phyloP scores from a whole-genome alignment of 225 moss, liverwort and hornwort species.

The Anthoceros angustus region DNA sequence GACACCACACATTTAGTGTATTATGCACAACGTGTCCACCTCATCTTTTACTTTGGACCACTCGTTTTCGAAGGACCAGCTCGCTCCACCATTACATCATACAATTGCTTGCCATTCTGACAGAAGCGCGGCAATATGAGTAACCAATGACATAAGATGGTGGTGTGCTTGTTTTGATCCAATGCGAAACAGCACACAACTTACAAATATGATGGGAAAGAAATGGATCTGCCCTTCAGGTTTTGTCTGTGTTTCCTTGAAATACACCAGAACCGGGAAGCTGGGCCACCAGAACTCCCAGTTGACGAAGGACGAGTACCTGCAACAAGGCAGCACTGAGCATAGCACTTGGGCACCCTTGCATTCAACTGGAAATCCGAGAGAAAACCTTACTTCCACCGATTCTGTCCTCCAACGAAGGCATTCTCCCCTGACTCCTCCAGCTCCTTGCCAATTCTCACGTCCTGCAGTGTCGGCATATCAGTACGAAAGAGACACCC shows the following conservation, averaged over 20 bases:
- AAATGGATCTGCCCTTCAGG: conserved; percentile 91
- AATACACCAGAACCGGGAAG: conserved; percentile 73
- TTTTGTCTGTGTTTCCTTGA: conserved; percentile 79
- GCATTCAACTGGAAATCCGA: too few relatives aligned
- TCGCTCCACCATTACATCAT: conserved; percentile 72
- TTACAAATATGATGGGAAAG: conserved; percentile 65
- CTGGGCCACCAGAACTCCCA: conserved; percentile 91
- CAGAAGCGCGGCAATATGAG: neutral
- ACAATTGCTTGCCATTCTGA: conserved; percentile 89
- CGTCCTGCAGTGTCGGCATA: conserved; percentile 38
- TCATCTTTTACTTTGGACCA: conserved; percentile 31
- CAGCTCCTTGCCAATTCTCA: conserved; percentile 61
- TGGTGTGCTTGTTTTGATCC: neutral
- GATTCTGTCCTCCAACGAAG: conserved; percentile 82
- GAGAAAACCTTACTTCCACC: conserved; percentile 42
- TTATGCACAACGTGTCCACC: too few relatives aligned
- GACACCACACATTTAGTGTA: too few relatives aligned
- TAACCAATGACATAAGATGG: neutral
- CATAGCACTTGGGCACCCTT: too few relatives aligned
- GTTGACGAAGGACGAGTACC: conserved; percentile 51
- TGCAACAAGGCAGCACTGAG: conserved; percentile 8
- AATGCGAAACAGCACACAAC: conserved; percentile 9
- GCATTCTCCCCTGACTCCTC: conserved; percentile 56
- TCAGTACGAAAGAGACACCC: neutral
- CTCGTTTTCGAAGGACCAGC: conserved; percentile 66